These are phyloP conservation scores for Flammula alnicola DNA, from an alignment of 1,284 basidiomycete species.

Conservation along the genomic window DNA sequence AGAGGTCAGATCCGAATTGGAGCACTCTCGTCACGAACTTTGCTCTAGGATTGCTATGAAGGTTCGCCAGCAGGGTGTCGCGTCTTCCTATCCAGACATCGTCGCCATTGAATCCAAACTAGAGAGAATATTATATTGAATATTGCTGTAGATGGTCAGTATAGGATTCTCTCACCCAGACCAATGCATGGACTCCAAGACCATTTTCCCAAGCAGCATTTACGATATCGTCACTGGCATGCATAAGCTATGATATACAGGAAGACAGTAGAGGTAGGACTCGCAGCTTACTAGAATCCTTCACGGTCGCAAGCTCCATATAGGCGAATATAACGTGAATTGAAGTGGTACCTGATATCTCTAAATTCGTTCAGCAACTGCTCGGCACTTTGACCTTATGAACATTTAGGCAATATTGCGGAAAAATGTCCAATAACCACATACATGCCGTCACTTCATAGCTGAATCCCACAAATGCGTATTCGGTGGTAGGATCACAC, in stretches of 20 bases:
- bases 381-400: conserved; percentile 43
- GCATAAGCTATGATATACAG: conserved; percentile 5
- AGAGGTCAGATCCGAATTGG: conserved; percentile 75
- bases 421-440: conserved; percentile 17
- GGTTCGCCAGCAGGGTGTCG: conserved; percentile 55
- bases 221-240: conserved; percentile 58
- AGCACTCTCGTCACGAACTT: conserved; percentile 69
- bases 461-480: conserved; percentile 68
- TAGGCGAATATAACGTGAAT: conserved; percentile 67
- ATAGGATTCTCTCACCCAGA: conserved; percentile 52
- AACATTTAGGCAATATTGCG: background rate
- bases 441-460: conserved; percentile 60
- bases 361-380: conserved; percentile 58
- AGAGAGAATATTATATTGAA: background rate
- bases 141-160: background rate
- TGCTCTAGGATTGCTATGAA: conserved; percentile 65
- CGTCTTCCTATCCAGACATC: conserved; percentile 61
- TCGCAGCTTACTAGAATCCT: conserved; percentile 57
- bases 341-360: conserved; percentile 58
- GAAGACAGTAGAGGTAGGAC: conserved; percentile 10
- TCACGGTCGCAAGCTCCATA: conserved; percentile 63
- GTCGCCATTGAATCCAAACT: conserved; percentile 68
- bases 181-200: conserved; percentile 66
- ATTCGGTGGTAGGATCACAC: conserved; percentile 58
- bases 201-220: conserved; percentile 64